Evolutionary conservation across 352 stramenopile species (phyloP).

Genomic region (Aphanomyces cochlioides): DNA sequence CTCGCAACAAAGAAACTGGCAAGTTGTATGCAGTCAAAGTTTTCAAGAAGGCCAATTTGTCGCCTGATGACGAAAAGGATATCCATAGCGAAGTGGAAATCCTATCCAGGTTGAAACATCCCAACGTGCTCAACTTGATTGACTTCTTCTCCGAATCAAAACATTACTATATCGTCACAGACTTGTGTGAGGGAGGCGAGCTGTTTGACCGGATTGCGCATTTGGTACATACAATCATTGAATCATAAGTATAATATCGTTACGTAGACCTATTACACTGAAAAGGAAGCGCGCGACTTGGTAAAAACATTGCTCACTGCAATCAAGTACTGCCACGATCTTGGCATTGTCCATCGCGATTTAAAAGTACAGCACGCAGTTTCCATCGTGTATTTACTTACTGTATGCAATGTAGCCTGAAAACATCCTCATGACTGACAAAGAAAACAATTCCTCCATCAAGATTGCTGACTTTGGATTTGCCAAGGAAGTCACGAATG

Average conservation of each 20-base stretch:
- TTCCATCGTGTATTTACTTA: constrained; percentile 5
- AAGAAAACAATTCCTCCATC: constrained; percentile 81
- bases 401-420: constrained; percentile 50
- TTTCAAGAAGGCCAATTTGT: constrained; percentile 77
- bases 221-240: constrained; percentile 38
- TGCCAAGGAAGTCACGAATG: constrained; percentile 72
- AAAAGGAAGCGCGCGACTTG: constrained; percentile 79
- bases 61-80: constrained; percentile 74
- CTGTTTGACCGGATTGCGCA: constrained; percentile 89
- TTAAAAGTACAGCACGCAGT: constrained; percentile 41
- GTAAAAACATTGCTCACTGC: constrained; percentile 74
- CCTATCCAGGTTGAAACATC: constrained; percentile 72
- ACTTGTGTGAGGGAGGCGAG: constrained; percentile 81
- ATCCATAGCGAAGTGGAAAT: constrained; percentile 80
- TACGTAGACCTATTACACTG: constrained; percentile 82
- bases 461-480: constrained; percentile 93
- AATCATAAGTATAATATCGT: constrained; percentile 28
- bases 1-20: constrained; percentile 75
- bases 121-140: constrained; percentile 87
- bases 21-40: constrained; percentile 88
- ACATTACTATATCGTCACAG: constrained; percentile 87
- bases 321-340: constrained; percentile 86
- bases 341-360: constrained; percentile 75
- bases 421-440: constrained; percentile 81
- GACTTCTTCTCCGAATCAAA: constrained; percentile 90